Evolutionary conservation across 106 monocot species (phyloP), one percentile per base, ranked within the genome.

Genomic region (Dioscorea zingiberensis): DNA sequence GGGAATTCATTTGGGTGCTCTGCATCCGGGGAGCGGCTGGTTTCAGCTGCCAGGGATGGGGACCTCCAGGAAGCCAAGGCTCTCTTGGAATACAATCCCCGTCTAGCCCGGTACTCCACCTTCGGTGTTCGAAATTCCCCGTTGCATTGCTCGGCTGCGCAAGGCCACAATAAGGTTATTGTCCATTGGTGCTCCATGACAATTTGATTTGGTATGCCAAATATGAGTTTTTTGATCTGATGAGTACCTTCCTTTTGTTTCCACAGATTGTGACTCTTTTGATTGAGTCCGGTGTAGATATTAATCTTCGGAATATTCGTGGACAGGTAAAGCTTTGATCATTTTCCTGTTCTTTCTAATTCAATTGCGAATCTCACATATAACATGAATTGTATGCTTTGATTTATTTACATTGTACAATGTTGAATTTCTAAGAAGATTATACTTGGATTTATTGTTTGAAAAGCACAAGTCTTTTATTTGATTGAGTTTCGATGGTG

Each of bases 1-100:
- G 87, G 93, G 13, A 99, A 93, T 80, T 93, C 98, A 18, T 93
- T 99, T 28, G 98, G 89, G 47, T 99, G 98, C 78, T 93, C 98
- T 46, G 93, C 89, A 29, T 93, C 89, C 13, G 93, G 98, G 7
- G 98, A 93, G 78, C 68, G 98, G 62, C 72, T 99, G 24, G 93
- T 93, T 48, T 99, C 98, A 7, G 98, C 98, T 1, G 98, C 98
- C 12, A 89, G 98, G 58, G 98, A 99, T 60, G 98, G 98, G 0
- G 98, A 99, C 67, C 72, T 93, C 32, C 93, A 82, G 48, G 98
- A 99, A 73, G 98, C 98, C 7, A 93, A 83, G 56, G 93, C 93
- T 48, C 80, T 93, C 1, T 63, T 93, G 73, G 98, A 99, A 44
- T 93, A 81, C 67, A 93, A 93, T 66, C 98, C 98, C 8, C 69